Percentiles rank a stretch among this genome's conserved stretches.
These are phyloP conservation scores for Xylaria longipes DNA, from an alignment of 495 filamentous ascomycete species.

Conservation along the genomic window DNA sequence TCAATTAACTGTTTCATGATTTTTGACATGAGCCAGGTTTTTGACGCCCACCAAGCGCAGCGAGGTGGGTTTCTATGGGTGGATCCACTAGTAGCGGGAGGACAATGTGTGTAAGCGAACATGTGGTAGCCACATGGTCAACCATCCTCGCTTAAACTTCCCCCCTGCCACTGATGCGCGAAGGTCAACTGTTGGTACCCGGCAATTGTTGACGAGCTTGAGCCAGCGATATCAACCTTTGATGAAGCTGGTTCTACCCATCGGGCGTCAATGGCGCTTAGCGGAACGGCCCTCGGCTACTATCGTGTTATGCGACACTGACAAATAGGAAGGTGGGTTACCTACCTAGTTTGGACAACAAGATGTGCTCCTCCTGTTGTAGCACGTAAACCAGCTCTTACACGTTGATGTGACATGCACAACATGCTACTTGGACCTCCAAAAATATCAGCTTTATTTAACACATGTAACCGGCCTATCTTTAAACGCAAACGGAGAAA, in stretches of 20 bases:
- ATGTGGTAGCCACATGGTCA: background rate
- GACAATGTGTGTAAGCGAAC: slow-evolving; percentile 9
- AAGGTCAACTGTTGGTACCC: background rate
- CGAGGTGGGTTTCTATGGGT: too few species aligned
- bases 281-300: background rate
- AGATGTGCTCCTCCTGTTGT: background rate
- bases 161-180: background rate
- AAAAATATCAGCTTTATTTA: background rate
- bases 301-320: background rate
- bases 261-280: background rate
- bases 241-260: background rate
- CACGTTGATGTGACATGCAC: background rate
- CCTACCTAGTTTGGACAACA: background rate
- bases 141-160: slow-evolving; percentile 17
- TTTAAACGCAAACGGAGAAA: background rate
- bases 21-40: too few species aligned
- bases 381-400: background rate
- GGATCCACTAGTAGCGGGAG: background rate
- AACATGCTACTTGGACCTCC: background rate
- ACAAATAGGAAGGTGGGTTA: slow-evolving; percentile 12
- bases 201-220: background rate
- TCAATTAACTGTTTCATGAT: too few species aligned
- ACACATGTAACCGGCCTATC: background rate
- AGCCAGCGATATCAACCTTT: background rate
- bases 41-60: too few species aligned